phyloP scores from a whole-genome alignment of 202 grass and related monocot species.

The Elaeis oleifera region DNA sequence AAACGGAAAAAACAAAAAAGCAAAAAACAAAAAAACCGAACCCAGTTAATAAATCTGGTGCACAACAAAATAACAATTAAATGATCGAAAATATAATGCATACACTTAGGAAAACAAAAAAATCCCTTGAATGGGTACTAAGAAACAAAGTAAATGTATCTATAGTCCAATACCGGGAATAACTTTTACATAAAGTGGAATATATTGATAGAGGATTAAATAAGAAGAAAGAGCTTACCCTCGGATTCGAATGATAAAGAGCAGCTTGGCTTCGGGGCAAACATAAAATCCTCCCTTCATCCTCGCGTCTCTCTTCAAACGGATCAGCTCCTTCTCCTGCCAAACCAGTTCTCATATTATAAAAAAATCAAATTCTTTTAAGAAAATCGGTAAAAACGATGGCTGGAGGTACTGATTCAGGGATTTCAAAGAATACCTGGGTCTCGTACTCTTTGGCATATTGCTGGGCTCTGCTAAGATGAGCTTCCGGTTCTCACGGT shows the following conservation, averaged over 20 bases:
- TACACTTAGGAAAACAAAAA: not conserved
- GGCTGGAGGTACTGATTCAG: too few species aligned
- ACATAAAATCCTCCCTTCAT: conserved; percentile 20
- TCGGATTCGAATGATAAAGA: conserved; percentile 16
- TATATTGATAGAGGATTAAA: not conserved
- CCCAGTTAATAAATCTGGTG: too few species aligned
- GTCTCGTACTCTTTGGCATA: conserved; percentile 13
- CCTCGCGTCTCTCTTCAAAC: conserved; percentile 17
- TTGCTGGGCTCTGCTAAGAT: conserved; percentile 11
- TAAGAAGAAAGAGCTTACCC: not conserved
- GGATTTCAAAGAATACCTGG: not conserved
- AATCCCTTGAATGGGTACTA: not conserved
- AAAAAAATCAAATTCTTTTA: not conserved
- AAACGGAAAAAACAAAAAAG: too few species aligned
- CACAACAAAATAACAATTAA: too few species aligned
- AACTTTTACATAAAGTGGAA: too few species aligned
- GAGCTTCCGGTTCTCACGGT: conserved; percentile 4
- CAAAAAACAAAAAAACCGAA: too few species aligned
- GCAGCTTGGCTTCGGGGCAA: conserved; percentile 7
- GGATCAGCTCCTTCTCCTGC: conserved; percentile 14
- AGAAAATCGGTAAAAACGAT: not conserved
- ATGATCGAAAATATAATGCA: too few species aligned
- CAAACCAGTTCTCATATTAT: not conserved
- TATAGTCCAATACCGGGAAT: too few species aligned
- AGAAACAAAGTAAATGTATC: too few species aligned